Conservation (phyloP, 2,329 filamentous ascomycete genomes). For the Harringtonia aguacate region DNA sequence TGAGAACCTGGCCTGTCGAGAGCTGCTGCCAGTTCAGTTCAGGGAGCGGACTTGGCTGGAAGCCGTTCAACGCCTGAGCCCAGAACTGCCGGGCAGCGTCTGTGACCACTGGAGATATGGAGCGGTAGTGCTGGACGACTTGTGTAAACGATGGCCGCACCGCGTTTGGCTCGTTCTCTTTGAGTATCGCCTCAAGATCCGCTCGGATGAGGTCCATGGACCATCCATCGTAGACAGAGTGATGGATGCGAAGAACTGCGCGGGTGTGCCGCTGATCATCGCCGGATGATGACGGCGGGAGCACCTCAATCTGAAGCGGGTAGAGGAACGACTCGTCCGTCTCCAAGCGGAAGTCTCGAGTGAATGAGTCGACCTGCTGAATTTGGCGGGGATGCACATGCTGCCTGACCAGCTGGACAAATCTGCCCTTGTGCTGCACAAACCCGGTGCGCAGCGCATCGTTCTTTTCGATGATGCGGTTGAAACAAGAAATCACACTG, state of each 20-base stretch:
- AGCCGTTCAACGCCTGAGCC: conserved; percentile 51
- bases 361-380: conserved; percentile 22
- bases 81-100: conserved; percentile 52
- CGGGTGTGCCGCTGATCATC: conserved; percentile 10
- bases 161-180: conserved; percentile 12
- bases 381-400: conserved; percentile 32
- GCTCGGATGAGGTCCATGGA: conserved; percentile 64
- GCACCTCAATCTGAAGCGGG: conserved; percentile 54
- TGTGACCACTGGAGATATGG: conserved; percentile 13
- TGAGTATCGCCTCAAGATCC: conserved; percentile 49
- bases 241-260: conserved; percentile 55
- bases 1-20: conserved; percentile 10
- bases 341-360: conserved; percentile 27
- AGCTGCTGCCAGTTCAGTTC: conserved; percentile 34
- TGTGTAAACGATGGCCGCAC: conserved; percentile 48
- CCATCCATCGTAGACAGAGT: conserved; percentile 91
- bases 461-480: conserved; percentile 40
- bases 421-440: conserved; percentile 37
- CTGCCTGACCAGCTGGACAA: conserved; percentile 56
- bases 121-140: conserved; percentile 40
- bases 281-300: not conserved
- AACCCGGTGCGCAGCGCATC: conserved; percentile 69
- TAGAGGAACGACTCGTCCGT: conserved; percentile 31
- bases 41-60: conserved; percentile 44
- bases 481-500: conserved; percentile 38